Evolutionary conservation across 345 rosid species (phyloP).

Genomic region (Acer yangbiense): DNA sequence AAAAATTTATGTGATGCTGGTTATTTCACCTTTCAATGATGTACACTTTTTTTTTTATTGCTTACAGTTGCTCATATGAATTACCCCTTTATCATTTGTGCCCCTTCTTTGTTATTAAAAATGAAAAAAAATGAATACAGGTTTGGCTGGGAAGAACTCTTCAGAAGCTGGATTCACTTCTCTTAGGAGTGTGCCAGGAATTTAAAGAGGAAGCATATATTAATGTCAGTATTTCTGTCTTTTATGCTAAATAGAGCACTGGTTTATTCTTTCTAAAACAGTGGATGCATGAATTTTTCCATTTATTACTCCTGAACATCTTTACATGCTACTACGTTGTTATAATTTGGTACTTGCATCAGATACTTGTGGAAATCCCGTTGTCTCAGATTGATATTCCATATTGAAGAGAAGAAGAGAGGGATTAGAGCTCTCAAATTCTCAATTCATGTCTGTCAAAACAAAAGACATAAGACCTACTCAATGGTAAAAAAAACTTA

Average conservation of each 20-base stretch:
- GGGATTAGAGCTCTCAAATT: background rate
- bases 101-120: slow-evolving; percentile 20
- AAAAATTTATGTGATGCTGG: slow-evolving; percentile 1
- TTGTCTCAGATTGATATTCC: background rate
- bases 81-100: slow-evolving; percentile 19
- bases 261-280: background rate
- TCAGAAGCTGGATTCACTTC: slow-evolving; percentile 89
- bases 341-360: background rate
- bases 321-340: background rate
- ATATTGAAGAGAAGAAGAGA: background rate
- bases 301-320: slow-evolving; percentile 10
- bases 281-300: slow-evolving; percentile 8
- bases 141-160: slow-evolving; percentile 99
- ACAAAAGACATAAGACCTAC: background rate
- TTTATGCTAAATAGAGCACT: slow-evolving; percentile 5
- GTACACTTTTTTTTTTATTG: slow-evolving; percentile 8
- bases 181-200: slow-evolving; percentile 93
- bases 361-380: slow-evolving; percentile 9
- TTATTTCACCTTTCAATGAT: slow-evolving; percentile 11
- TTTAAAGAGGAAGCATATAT: slow-evolving; percentile 86
- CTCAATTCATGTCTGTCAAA: background rate
- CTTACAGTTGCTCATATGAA: slow-evolving; percentile 6
- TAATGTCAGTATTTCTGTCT: slow-evolving; percentile 60
- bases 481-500: background rate
- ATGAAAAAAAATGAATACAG: slow-evolving; percentile 40